phyloP scores from a whole-genome alignment of 345 rosid species.

The Atalantia buxifolia region DNA sequence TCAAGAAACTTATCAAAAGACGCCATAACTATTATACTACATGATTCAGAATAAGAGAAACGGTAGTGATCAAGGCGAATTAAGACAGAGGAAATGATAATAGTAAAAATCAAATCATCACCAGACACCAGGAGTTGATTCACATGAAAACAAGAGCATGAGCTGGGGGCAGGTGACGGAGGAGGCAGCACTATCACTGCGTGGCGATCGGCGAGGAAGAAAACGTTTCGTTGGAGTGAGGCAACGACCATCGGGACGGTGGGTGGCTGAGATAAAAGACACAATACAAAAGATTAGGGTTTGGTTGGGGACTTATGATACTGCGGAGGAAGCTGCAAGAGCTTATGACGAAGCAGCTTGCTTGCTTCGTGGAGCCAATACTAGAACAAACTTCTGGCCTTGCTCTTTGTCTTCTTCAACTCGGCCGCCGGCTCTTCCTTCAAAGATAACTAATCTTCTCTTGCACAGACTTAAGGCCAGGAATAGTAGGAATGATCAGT shows the following conservation, averaged over 20 bases:
- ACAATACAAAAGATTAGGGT: slow-evolving; percentile 50
- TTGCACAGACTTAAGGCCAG: slow-evolving; percentile 35
- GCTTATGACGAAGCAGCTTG: slow-evolving; percentile 56
- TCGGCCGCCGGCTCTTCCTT: slow-evolving; percentile 39
- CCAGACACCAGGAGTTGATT: too few relatives aligned
- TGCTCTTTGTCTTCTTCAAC: slow-evolving; percentile 28
- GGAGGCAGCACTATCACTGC: slow-evolving; percentile 23
- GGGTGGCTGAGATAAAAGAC: slow-evolving; percentile 56
- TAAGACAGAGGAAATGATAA: neutral
- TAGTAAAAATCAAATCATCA: too few relatives aligned
- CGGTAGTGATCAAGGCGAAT: neutral
- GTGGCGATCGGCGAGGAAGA: slow-evolving; percentile 28
- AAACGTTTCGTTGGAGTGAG: slow-evolving; percentile 45
- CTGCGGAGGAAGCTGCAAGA: slow-evolving; percentile 52
- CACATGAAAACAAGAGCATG: neutral
- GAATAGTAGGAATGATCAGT: neutral
- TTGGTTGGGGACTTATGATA: slow-evolving; percentile 52
- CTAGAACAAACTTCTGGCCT: slow-evolving; percentile 52
- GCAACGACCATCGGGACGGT: slow-evolving; percentile 47
- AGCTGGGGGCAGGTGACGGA: slow-evolving; percentile 27
- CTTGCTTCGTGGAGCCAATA: slow-evolving; percentile 50
- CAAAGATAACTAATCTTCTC: slow-evolving; percentile 38
- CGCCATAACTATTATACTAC: too few relatives aligned
- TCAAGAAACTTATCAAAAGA: neutral
- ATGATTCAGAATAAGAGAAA: slow-evolving; percentile 12